A percentile compares a stretch with the other conserved stretches of the same genome.
Conservation (phyloP, 441 rosid genomes). For the Macaranga tanarius region DNA sequence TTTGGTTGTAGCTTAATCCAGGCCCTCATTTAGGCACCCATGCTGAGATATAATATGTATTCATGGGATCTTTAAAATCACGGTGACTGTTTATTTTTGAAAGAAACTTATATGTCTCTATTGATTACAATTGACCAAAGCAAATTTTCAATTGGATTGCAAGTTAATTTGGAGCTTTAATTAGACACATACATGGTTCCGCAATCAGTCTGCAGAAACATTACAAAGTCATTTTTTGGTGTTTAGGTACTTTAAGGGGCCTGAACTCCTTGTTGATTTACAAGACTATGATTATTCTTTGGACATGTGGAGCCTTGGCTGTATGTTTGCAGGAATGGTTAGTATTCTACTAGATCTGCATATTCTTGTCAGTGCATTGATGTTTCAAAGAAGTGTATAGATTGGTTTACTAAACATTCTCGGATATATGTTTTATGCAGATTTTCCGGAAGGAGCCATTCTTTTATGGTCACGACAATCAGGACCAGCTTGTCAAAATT, state of each 20-base stretch:
- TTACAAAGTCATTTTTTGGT: conserved; percentile 21
- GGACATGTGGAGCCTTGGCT: conserved; percentile 99
- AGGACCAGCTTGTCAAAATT: conserved; percentile 95
- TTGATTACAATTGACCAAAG: too few species aligned
- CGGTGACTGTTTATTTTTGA: too few species aligned
- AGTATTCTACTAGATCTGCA: conserved; percentile 29
- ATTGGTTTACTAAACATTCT: too few species aligned
- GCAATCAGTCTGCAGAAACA: conserved; percentile 7
- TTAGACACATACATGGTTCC: conserved; percentile 10
- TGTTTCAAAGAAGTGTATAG: too few species aligned
- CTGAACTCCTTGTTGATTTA: conserved; percentile 87
- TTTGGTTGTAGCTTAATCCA: too few species aligned
- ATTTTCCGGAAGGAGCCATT: conserved; percentile 94
- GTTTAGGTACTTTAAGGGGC: conserved; percentile 88
- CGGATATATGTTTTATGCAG: conserved; percentile 35
- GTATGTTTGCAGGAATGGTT: conserved; percentile 99
- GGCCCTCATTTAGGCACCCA: too few species aligned
- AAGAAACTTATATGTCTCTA: too few species aligned
- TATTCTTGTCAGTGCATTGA: too few species aligned
- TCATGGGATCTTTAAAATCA: too few species aligned
- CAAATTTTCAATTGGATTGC: too few species aligned
- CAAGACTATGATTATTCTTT: conserved; percentile 96
- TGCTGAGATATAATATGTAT: too few species aligned
- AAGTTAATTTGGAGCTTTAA: too few species aligned
- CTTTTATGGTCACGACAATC: conserved; percentile 96